Conservation (phyloP, 768 basidiomycete species). For the Amanita rimosa region DNA sequence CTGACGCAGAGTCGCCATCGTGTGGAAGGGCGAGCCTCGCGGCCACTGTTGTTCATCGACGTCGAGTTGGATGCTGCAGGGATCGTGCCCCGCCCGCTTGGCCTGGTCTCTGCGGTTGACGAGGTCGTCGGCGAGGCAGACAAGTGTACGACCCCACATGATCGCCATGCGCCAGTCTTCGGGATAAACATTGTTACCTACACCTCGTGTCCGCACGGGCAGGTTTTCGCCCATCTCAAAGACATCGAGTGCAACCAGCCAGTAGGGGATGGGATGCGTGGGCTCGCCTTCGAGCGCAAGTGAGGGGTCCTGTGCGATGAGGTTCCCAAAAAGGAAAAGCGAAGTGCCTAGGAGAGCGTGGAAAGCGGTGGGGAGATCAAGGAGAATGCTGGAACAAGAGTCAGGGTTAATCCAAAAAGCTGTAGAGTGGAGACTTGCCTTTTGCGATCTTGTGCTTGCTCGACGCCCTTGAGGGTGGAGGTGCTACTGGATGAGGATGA, state of each 20-base stretch:
- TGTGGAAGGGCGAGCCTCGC: conserved; percentile 37
- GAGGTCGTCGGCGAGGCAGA: conserved; percentile 46
- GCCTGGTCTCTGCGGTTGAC: conserved; percentile 19
- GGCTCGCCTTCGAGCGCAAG: conserved; percentile 48
- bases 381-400: conserved; percentile 19
- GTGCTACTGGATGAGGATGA: not conserved
- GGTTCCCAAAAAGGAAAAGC: conserved; percentile 52
- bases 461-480: conserved; percentile 5
- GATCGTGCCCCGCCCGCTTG: conserved; percentile 5
- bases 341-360: conserved; percentile 55
- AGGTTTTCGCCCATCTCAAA: conserved; percentile 60
- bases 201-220: conserved; percentile 31
- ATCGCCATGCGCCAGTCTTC: conserved; percentile 65
- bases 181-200: conserved; percentile 15
- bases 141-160: conserved; percentile 55
- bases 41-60: conserved; percentile 31
- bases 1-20: conserved; percentile 35
- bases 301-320: conserved; percentile 40
- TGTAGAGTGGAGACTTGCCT: conserved; percentile 6
- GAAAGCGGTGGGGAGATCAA: conserved; percentile 53
- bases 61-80: conserved; percentile 5
- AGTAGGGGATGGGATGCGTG: conserved; percentile 37
- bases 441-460: conserved; percentile 5
- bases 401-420: conserved; percentile 3
- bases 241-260: conserved; percentile 59